Conservation (phyloP, 306 rosid genomes). For the Acacia melanoxylon region DNA sequence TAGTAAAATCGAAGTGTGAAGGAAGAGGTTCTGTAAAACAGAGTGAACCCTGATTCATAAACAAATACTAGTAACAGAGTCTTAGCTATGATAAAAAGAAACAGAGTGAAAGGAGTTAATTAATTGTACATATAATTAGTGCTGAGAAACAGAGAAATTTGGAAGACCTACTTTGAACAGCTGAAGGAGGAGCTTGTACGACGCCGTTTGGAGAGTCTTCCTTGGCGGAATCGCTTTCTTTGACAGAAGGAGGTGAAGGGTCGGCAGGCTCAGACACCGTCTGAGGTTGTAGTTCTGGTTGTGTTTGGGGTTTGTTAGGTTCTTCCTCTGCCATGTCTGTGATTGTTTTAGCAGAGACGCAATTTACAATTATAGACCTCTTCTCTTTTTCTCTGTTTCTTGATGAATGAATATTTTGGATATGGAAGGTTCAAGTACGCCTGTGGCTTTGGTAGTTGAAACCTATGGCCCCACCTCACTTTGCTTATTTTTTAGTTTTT, state of each 20-base stretch:
- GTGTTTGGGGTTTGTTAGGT: constrained; percentile 32
- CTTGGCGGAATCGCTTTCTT: constrained; percentile 10
- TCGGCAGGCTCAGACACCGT: neutral
- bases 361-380: neutral
- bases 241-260: constrained; percentile 15
- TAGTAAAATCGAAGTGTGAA: neutral
- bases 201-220: constrained; percentile 24
- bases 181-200: constrained; percentile 30
- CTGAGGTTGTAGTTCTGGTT: constrained; percentile 12
- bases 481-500: neutral
- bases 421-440: neutral
- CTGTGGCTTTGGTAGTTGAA: neutral
- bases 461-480: neutral
- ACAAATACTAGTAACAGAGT: neutral
- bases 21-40: neutral
- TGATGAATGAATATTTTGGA: neutral
- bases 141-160: neutral
- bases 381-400: neutral
- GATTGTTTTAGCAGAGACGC: neutral
- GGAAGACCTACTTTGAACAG: constrained; percentile 40
- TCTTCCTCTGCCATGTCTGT: constrained; percentile 59
- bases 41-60: neutral
- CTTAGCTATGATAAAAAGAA: neutral
- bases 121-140: neutral
- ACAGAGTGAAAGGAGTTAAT: neutral